These are phyloP conservation scores for Skeletonema grethae DNA, from an alignment of 108 stramenopile genomes.

Conservation along the genomic window DNA sequence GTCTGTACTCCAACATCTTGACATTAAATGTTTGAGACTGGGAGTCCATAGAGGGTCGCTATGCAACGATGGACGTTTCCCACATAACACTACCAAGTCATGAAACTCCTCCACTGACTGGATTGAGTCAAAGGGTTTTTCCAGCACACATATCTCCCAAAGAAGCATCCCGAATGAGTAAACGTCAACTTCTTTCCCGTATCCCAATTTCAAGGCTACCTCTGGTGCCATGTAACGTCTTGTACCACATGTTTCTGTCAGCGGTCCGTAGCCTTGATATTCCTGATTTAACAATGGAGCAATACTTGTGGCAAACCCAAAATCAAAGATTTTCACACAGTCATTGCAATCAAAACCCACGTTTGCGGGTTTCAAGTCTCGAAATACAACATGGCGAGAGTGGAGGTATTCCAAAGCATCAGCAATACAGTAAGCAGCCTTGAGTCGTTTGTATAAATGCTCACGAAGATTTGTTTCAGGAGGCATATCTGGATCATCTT, in stretches of 20 bases:
- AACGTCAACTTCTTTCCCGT: constrained; percentile 61
- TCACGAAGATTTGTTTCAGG: constrained; percentile 22
- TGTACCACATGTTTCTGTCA: constrained; percentile 43
- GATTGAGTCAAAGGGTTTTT: constrained; percentile 65
- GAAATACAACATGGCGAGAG: constrained; percentile 63
- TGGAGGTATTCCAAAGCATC: constrained; percentile 77
- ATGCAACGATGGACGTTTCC: constrained; percentile 64
- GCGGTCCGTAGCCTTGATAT: constrained; percentile 29
- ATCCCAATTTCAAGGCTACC: constrained; percentile 35
- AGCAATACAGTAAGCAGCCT: constrained; percentile 61
- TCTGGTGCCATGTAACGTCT: constrained; percentile 49
- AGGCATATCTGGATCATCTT: neutral
- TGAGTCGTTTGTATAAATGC: constrained; percentile 33
- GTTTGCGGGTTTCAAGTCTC: constrained; percentile 80
- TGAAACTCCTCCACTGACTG: constrained; percentile 30
- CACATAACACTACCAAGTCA: constrained; percentile 55
- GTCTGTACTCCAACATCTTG: constrained; percentile 58
- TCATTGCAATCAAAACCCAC: constrained; percentile 67
- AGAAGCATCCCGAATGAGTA: constrained; percentile 76
- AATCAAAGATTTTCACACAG: constrained; percentile 77
- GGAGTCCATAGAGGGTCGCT: constrained; percentile 62
- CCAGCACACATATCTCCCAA: constrained; percentile 63
- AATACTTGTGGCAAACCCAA: constrained; percentile 61
- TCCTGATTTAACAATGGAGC: constrained; percentile 28
- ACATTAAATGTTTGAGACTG: constrained; percentile 67